Base-by-base conservation (phyloP, 805 yeast genomes). In the Kodamaea sagamina region DNA sequence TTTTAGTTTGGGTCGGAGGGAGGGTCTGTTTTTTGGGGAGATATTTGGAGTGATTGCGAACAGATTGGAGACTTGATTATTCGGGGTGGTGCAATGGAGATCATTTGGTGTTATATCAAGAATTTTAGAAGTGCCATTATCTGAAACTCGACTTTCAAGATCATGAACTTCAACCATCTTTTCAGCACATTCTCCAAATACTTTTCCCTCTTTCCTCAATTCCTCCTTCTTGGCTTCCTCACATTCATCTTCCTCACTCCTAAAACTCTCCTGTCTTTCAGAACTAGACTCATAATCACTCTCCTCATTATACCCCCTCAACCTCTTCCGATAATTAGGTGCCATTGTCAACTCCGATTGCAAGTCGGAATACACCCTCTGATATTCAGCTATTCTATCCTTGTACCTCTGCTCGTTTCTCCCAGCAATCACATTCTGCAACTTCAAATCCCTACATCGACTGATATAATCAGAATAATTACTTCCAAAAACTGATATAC, bases 341-440 rank as follows among this genome's bases (percentile, higher is more conserved):
- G 44, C 12, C 38, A 18, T 18, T n/a, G 13, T 18, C 37, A 35
- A 35, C 17, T 40, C 43, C 5, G 27, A 12, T 25, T 26, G 32
- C n/a, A 41, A 41, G 13, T 32, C 46, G 16, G 37, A 22, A 43
- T 61, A 63, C 4, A 56, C 45, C 36, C 48, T 42, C 42, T 63
- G 69, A 32, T 57, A 58, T 17, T 55, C 51, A 15, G 49, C 48
- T 13, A 65, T 59, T 17, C 57, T 48, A 6, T 53, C 40, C 24
- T 46, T 53, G 42, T 47, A 62, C 13, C 47, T 50, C 3, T 38
- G 43, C 32, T 60, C 62, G 6, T 52, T 45, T 37, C 71, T 47
- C 4, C 67, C 68, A 8, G 56, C 51, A 12, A 60, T 53, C 8
- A 64, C 36, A 9, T 53, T 53, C 42, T 61, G 63, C 10, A 65